Evolutionary conservation across 306 rosid genomes (phyloP), one percentile per base, ranked within the genome.

Genomic region (Vigna reflexopilosa): DNA sequence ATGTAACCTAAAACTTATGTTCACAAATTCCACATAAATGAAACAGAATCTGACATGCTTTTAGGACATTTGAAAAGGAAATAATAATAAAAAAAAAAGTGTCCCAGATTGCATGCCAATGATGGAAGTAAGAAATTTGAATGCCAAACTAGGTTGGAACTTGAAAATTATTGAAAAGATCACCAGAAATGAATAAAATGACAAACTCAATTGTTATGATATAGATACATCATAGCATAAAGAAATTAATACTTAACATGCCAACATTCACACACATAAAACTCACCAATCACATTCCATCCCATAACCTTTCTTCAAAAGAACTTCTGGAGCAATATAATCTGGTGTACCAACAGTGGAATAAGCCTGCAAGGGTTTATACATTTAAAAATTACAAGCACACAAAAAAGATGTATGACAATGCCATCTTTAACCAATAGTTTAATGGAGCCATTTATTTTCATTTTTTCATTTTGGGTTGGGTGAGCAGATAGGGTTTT

Each of bases 301-400:
- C 19, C 83, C 98, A 64, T 96, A 96, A 63, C 99, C 99, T 89
- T 93, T 96, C 88, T 96, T 96, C 90, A 96, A 71, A 45, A 96
- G 89, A 90, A 96, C 99, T 88, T 95, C 99, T 17, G 99, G 99
- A 80, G 99, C 99, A 87, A 95, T 95, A 77, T 95, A 95, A 83
- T 95, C 99, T 4, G 99, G 99, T 44, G 99, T 96, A 70, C 99
- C 99, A 80, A 96, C 99, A n/a, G 99, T 93, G 48, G 99, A 96
- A 86, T 93, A 96, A 81, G 99, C 99, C 99, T 96, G 87, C 82
- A 90, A 82, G 67, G 67, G 36, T 76, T 84, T 70, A 83, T 63
- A 56, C 52, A 77, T 42, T 62, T 55, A 82, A 47, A 62, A 72
- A 58, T 72, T 81, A 69, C 49, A 82, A 50, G 66, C 36, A 73